phyloP scores from a whole-genome alignment of 2,329 filamentous ascomycete genomes.

The Neonectria neomacrospora region DNA sequence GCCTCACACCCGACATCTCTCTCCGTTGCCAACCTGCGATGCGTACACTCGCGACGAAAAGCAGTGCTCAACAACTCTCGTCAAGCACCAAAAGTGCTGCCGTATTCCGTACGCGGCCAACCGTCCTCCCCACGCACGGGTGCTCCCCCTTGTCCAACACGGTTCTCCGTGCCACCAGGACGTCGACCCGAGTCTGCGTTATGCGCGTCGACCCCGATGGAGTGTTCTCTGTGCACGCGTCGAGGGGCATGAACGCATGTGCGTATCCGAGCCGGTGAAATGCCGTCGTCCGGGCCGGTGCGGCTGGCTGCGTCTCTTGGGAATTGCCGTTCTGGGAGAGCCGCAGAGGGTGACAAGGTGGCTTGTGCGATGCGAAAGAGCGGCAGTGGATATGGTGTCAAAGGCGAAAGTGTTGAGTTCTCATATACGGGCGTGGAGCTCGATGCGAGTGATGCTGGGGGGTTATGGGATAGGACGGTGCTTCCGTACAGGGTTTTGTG shows the following conservation, averaged over 20 bases:
- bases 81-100: neutral
- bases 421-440: neutral
- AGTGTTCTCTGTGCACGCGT: constrained; percentile 5
- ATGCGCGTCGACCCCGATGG: constrained; percentile 11
- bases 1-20: neutral
- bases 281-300: constrained; percentile 7
- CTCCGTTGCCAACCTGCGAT: no score
- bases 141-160: neutral
- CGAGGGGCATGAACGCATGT: constrained; percentile 14
- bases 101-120: neutral
- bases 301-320: constrained; percentile 3
- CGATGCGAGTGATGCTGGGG: neutral
- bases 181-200: neutral
- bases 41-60: neutral
- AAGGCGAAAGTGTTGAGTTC: neutral
- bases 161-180: neutral
- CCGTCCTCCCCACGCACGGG: constrained; percentile 4
- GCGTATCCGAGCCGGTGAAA: constrained; percentile 20
- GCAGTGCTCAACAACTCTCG: neutral
- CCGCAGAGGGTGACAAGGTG: constrained; percentile 1
- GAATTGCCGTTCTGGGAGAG: constrained; percentile 19
- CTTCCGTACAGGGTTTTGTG: neutral
- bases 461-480: neutral
- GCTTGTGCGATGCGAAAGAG: constrained; percentile 1
- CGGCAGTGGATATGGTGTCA: neutral